Base-by-base conservation (phyloP, 106 monocot species). In the Acorus calamus region DNA sequence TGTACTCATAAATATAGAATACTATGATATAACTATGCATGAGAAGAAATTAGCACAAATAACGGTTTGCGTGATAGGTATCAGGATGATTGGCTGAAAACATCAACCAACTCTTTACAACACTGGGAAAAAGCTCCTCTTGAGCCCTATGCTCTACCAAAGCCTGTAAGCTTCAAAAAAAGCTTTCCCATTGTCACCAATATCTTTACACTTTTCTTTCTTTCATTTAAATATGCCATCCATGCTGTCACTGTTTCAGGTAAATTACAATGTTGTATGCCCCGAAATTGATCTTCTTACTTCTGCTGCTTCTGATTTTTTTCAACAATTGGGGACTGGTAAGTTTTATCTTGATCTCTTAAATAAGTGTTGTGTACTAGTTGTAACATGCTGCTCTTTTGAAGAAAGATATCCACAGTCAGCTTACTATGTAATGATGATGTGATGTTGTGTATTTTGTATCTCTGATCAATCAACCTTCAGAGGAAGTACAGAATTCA, bases 81-180 rank as follows among this genome's bases (percentile, higher is more conserved):
- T 73, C 94, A 96, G 78, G 94, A 96, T 75, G 94, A 96, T 85
- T 96, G 94, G 94, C 63, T 96, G 66, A 91, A 87, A 72, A 83
- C 87, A 52, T 84, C 94, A 47, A 64, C 65, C 28, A 87, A 75
- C 60, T 74, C 78, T 55, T 55, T 96, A 9, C 69, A 76, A 61
- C 44, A 85, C 3, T 96, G 94, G 94, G 94, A 96, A 66, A 96
- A 96, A 62, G 90, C 76, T 69, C 89, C 93, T 65, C 81, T 96
- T 59, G 94, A 96, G 61, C 94, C 94, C 71, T 96, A 96, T 90
- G 94, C 94, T 50, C 74, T 52, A 60, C 87, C 79, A 7, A 96
- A 96, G 62, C 76, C 84, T 58, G 94, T 96, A 76, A 87, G 82
- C 61, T 63, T 11, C 28, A 28, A 28, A 1, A 45, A 5, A 44